Evolutionary conservation across 345 rosid species (phyloP).

Genomic region (Eucalyptus grandis): DNA sequence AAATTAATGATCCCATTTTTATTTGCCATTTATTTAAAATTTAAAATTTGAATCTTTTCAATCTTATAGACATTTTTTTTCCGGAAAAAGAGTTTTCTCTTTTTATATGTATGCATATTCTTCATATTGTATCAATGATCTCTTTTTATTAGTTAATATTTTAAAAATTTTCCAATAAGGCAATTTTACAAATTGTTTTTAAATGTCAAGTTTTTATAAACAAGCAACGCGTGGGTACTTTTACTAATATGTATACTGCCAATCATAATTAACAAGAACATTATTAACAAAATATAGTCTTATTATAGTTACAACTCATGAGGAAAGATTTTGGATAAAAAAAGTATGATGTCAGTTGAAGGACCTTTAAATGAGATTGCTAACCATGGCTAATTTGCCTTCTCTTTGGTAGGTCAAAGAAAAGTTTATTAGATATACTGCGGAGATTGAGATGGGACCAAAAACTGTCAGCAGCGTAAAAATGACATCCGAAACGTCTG

Average conservation of each 20-base stretch:
- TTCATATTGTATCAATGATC: neutral
- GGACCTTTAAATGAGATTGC: neutral
- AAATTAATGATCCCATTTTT: neutral
- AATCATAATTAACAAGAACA: neutral
- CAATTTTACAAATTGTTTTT: neutral
- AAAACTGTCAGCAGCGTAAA: too few species aligned
- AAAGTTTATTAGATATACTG: too few species aligned
- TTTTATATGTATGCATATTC: neutral
- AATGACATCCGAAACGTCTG: neutral
- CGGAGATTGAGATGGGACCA: too few species aligned
- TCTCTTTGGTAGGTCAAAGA: neutral
- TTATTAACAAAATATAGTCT: neutral
- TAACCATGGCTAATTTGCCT: neutral
- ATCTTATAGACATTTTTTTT: neutral
- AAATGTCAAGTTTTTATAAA: neutral
- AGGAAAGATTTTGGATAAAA: neutral
- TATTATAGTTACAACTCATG: neutral
- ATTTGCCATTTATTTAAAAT: neutral
- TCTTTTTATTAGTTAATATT: neutral
- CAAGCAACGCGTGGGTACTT: neutral
- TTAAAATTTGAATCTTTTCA: neutral
- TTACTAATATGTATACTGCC: neutral
- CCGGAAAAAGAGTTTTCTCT: neutral
- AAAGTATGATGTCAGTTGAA: neutral
- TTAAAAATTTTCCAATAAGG: neutral